Evolutionary conservation across 1,139 yeast genomes (phyloP).

Genomic region (Geotrichum macrosporum): DNA sequence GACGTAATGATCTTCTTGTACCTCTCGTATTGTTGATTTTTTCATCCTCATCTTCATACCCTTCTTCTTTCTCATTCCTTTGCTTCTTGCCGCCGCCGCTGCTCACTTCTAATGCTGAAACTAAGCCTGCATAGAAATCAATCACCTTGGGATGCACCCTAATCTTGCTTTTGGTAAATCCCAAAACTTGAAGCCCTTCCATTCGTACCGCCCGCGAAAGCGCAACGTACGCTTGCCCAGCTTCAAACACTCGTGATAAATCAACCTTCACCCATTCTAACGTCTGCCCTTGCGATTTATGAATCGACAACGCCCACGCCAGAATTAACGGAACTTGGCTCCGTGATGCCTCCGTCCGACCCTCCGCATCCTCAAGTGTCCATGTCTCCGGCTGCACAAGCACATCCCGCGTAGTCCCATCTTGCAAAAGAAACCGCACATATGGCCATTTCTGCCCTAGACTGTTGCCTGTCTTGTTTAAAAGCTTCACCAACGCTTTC

Average conservation of each 20-base stretch:
- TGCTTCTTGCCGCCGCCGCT: constrained; percentile 1
- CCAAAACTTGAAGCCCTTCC: constrained; percentile 70
- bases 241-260: constrained; percentile 70
- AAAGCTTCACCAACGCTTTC: constrained; percentile 35
- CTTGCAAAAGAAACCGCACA: constrained; percentile 67
- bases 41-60: not conserved
- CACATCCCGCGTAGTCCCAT: constrained; percentile 67
- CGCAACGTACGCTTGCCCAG: constrained; percentile 95
- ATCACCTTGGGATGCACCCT: constrained; percentile 60
- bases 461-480: constrained; percentile 13
- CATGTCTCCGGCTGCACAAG: constrained; percentile 73
- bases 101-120: constrained; percentile 18
- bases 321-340: constrained; percentile 71
- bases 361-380: constrained; percentile 58
- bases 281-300: constrained; percentile 96
- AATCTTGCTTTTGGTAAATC: constrained; percentile 57
- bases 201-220: constrained; percentile 79
- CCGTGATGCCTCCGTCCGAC: constrained; percentile 51
- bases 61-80: not conserved
- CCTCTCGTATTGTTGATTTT: not conserved
- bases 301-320: constrained; percentile 95
- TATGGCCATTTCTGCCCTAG: constrained; percentile 50
- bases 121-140: constrained; percentile 46
- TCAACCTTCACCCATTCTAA: constrained; percentile 78
- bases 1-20: not conserved